Percentiles rank a stretch among this genome's conserved stretches.
These are phyloP conservation scores for Naematelia encephala DNA, from an alignment of 768 basidiomycete species.

Conservation along the genomic window DNA sequence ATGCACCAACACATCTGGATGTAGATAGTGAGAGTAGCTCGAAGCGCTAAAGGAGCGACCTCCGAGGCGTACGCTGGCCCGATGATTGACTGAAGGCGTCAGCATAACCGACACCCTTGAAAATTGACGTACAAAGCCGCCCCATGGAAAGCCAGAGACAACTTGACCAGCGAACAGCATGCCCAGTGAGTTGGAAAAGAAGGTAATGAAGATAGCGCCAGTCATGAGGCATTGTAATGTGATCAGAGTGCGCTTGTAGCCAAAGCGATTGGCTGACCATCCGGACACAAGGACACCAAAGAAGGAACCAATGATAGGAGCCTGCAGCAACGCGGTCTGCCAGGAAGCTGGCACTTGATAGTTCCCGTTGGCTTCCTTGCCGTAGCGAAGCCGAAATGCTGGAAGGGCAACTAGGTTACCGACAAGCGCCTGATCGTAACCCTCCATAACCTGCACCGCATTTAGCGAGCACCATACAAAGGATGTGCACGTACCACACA, in stretches of 20 bases:
- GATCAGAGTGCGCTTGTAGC: conserved; percentile 14
- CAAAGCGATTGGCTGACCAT: conserved; percentile 15
- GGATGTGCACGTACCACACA: too few species aligned
- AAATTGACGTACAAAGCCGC: conserved; percentile 12
- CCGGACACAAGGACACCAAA: conserved; percentile 15
- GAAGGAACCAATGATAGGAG: background rate
- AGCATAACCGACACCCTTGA: conserved; percentile 14
- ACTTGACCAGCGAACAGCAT: conserved; percentile 27
- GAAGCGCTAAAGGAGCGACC: conserved; percentile 28
- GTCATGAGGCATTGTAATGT: conserved; percentile 15
- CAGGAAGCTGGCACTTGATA: conserved; percentile 3
- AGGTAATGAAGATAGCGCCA: conserved; percentile 23
- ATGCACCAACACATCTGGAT: conserved; percentile 33
- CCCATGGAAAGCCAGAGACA: conserved; percentile 26
- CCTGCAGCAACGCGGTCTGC: conserved; percentile 1
- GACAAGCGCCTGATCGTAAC: background rate
- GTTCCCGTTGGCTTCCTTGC: too few species aligned
- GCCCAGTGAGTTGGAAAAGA: conserved; percentile 20
- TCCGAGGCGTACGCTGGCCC: conserved; percentile 49
- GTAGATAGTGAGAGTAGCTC: conserved; percentile 29
- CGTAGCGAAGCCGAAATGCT: too few species aligned
- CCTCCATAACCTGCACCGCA: too few species aligned
- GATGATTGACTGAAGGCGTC: conserved; percentile 43
- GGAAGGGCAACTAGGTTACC: too few species aligned
- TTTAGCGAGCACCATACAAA: too few species aligned